Base-by-base conservation (phyloP, 208 protist species). In the Tritrichomonas foetus region DNA sequence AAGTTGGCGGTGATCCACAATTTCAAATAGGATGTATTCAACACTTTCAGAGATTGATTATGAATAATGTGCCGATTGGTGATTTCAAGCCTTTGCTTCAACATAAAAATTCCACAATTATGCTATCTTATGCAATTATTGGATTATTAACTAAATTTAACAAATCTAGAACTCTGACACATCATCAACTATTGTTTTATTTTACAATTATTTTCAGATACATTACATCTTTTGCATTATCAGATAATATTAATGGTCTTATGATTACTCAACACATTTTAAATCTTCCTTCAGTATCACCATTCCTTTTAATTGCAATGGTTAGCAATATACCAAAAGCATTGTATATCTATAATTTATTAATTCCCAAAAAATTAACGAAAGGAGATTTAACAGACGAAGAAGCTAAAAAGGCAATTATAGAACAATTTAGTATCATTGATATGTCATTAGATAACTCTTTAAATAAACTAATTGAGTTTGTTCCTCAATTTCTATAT, bases 291-390 rank as follows among this genome's bases (percentile, higher is more conserved):
- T 89, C 20, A 57, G 27, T 57, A 57, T 89, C 78, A 8, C 78
- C 78, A 57, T 89, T 89, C 16, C 39, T 44, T 14, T 33, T 89
- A 20, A 20, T 57, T 20, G 78, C 78, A 25, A 89, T 89, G 14
- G 47, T 89, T n/a, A 89, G 39, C 44, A 44, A 89, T 39, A 89
- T 89, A 39, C 78, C 44, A 89, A 53, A 11, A 47, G 39, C 33
- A 27, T 36, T 33, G 20, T 57, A 89, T 89, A n/a, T 89, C 11
- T 89, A 53, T 57, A 89, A 57, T 89, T 49, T 89, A n/a, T 89
- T 89, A 89, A 89, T 89, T 89, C 78, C 78, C 13, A 33, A 44
- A 33, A 20, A n/a, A 89, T 36, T 89, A n/a, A 57, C 47, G 39
- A 57, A 57, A 57, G 47, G 78, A 20, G 47, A 89, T 49, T 53